Base-by-base conservation (phyloP, 768 basidiomycete genomes). In the Strobilomyces dryophilus region DNA sequence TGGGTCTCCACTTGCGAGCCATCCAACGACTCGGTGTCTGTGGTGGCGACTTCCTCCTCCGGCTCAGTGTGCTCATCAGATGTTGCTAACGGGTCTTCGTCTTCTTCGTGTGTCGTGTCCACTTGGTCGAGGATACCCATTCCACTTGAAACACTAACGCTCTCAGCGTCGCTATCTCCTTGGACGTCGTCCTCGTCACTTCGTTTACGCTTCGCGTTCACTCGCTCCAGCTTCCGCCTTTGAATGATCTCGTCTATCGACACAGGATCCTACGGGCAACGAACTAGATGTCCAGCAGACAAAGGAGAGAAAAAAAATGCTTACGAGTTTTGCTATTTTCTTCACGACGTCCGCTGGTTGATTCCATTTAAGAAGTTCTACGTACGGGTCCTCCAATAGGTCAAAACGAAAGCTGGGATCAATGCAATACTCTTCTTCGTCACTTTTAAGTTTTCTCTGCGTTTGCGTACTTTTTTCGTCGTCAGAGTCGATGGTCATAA, bases 241-340 rank as follows among this genome's bases (percentile, higher is more conserved):
- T 85, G 84, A 68, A 98, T 95, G 55, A 98, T 95, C 63, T 95
- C 92, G 67, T 95, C 89, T 10, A 98, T 85, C 42, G 87, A 91
- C 49, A 95, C 82, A n/a, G 85, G 85, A 66, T 80, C 73, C 86
- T 91, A 57, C 50, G 24, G 53, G 36, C 35, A 47, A 39, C 49
- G 55, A 31, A 51, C 32, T 10, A 31, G 40, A 42, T 39, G 17
- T 20, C 31, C 3, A 29, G 9, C 29, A 31, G 26, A 47, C 8
- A 35, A 29, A 47, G 27, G 47, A 39, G 54, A 47, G 53, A 45
- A 35, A 58, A 60, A 71, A 17, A 17, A 47, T 77, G 54, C 66
- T 45, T 45, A 88, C 87, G 26, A 80, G 82, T 69, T 80, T 87
- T 49, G 73, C 76, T 40, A 84, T 80, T 41, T 76, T 78, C 71